These are phyloP conservation scores for Rubia tinctorum DNA, from an alignment of 305 asterid genomes.

Conservation along the genomic window DNA sequence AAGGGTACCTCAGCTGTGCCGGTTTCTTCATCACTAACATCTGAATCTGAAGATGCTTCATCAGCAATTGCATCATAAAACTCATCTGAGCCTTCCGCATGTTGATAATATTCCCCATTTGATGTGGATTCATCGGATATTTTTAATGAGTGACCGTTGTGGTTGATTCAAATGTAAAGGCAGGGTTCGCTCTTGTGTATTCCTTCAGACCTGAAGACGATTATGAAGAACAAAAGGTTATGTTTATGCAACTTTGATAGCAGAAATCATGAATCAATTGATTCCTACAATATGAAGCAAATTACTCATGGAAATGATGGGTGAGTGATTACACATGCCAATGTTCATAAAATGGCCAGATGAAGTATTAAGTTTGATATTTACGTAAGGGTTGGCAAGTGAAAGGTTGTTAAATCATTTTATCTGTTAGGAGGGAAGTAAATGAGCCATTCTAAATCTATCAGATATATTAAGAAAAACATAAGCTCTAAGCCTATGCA, in stretches of 20 bases:
- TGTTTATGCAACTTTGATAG: neutral
- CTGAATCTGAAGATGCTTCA: constrained; percentile 72
- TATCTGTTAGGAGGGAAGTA: neutral
- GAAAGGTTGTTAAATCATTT: neutral
- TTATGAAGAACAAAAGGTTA: constrained; percentile 17
- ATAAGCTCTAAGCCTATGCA: neutral
- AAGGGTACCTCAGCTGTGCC: constrained; percentile 40
- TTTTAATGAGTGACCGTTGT: constrained; percentile 48
- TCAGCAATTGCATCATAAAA: constrained; percentile 83
- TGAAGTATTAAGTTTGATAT: neutral
- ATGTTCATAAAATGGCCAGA: too few species aligned
- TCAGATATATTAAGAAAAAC: constrained; percentile 1
- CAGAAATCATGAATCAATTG: neutral
- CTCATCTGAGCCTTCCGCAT: constrained; percentile 66
- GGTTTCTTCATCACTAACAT: constrained; percentile 50
- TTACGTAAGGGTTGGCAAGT: neutral
- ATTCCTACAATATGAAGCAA: too few species aligned
- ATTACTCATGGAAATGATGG: too few species aligned
- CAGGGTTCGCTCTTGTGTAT: constrained; percentile 90
- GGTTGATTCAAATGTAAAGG: constrained; percentile 40
- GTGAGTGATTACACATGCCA: too few species aligned
- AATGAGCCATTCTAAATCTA: neutral
- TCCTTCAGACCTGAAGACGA: constrained; percentile 78
- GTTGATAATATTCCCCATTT: constrained; percentile 56
- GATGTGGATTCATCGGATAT: constrained; percentile 47